Evolutionary conservation across 768 basidiomycete genomes (phyloP).

Genomic region (Termitomyces sp.): DNA sequence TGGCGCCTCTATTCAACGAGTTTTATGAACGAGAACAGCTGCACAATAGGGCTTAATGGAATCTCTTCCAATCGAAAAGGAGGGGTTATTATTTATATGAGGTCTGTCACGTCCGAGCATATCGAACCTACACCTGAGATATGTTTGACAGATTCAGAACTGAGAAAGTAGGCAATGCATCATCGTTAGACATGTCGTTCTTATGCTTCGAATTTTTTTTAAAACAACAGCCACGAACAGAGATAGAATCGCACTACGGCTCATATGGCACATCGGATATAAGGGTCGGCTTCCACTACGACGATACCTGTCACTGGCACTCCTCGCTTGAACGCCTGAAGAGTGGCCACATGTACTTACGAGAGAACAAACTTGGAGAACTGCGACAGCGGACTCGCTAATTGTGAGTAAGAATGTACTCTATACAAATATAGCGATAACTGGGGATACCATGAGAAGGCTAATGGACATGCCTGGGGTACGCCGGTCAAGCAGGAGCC

Average conservation of each 20-base stretch:
- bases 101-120: background rate
- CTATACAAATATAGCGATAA: background rate
- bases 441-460: slow-evolving; percentile 9
- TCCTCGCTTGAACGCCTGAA: background rate
- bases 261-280: background rate
- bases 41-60: background rate
- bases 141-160: background rate
- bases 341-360: background rate
- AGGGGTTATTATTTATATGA: background rate
- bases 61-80: background rate
- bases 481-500: slow-evolving; percentile 1
- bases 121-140: background rate
- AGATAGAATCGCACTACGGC: background rate
- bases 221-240: background rate
- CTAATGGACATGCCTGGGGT: background rate
- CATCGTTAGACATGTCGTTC: background rate
- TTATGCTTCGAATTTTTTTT: background rate
- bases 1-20: background rate
- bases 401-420: too few species aligned
- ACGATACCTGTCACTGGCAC: background rate
- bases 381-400: too few species aligned
- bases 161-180: background rate
- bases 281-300: too few species aligned
- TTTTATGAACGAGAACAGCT: background rate
- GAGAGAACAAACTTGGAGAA: background rate